phyloP scores from a whole-genome alignment of 2,329 filamentous ascomycete genomes.

The Saccharata proteae region DNA sequence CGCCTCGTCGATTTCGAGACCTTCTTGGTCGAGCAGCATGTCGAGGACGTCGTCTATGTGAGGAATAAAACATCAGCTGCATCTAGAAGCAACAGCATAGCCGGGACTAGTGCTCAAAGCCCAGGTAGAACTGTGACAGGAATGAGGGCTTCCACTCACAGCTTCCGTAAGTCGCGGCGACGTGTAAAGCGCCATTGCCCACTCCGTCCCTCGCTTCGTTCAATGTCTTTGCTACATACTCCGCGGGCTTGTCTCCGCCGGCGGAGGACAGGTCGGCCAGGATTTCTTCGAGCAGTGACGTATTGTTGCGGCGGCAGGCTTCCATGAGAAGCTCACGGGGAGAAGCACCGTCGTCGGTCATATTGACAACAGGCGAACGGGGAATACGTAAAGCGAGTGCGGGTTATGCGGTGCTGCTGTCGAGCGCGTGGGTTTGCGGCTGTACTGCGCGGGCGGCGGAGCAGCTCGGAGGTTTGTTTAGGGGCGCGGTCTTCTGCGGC shows the following conservation, averaged over 20 bases:
- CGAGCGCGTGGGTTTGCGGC: too few relatives aligned
- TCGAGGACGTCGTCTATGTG: slow-evolving; percentile 64
- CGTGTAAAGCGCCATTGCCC: slow-evolving; percentile 80
- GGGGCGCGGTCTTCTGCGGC: too few relatives aligned
- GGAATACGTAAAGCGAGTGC: too few relatives aligned
- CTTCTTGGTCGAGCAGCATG: slow-evolving; percentile 67
- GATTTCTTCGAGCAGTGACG: slow-evolving; percentile 66
- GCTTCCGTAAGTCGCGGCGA: slow-evolving; percentile 75
- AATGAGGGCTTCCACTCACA: slow-evolving; percentile 44
- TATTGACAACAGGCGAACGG: too few relatives aligned
- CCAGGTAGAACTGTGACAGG: not conserved
- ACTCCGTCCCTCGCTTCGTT: slow-evolving; percentile 77
- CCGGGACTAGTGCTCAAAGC: too few relatives aligned
- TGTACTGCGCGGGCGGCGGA: too few relatives aligned
- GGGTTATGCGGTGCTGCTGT: too few relatives aligned
- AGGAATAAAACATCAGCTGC: not conserved
- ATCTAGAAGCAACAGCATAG: not conserved
- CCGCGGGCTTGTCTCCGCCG: slow-evolving; percentile 39
- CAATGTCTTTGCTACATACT: slow-evolving; percentile 62
- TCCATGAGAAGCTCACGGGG: slow-evolving; percentile 78
- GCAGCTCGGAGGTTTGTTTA: too few relatives aligned
- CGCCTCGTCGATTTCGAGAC: slow-evolving; percentile 72
- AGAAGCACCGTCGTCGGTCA: slow-evolving; percentile 58
- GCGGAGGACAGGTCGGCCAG: slow-evolving; percentile 44
- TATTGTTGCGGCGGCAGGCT: slow-evolving; percentile 87